phyloP scores from a whole-genome alignment of 495 filamentous ascomycete genomes.

The Hypoxylon lienhwacheense region DNA sequence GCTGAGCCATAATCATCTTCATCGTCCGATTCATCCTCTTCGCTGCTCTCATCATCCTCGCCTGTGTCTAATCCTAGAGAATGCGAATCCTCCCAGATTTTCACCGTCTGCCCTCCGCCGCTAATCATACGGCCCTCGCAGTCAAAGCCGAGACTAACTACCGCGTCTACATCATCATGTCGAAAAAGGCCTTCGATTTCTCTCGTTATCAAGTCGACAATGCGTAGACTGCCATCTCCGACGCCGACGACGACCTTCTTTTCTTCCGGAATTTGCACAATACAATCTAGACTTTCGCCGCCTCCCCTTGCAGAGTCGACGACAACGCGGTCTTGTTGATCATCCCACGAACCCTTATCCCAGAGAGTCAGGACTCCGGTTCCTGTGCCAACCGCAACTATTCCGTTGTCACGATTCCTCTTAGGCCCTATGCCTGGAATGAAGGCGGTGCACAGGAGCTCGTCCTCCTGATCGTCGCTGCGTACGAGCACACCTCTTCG shows the following conservation, averaged over 20 bases:
- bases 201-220: conserved; percentile 48
- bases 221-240: conserved; percentile 65
- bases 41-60: conserved; percentile 40
- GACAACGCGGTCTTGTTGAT: conserved; percentile 85
- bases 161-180: conserved; percentile 84
- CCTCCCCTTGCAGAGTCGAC: conserved; percentile 63
- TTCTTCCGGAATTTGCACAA: conserved; percentile 67
- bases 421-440: conserved; percentile 65
- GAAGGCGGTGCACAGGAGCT: conserved; percentile 76
- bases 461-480: conserved; percentile 93
- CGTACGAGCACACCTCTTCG: conserved; percentile 77
- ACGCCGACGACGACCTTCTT: conserved; percentile 75
- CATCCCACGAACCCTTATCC: conserved; percentile 92
- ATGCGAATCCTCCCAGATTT: conserved; percentile 74
- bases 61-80: conserved; percentile 46
- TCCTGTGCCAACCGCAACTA: conserved; percentile 77
- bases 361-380: conserved; percentile 84
- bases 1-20: conserved; percentile 46
- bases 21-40: conserved; percentile 29
- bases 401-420: conserved; percentile 66
- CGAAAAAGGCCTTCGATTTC: conserved; percentile 55
- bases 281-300: conserved; percentile 69
- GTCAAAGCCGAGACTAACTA: conserved; percentile 78
- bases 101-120: conserved; percentile 78
- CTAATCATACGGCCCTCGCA: conserved; percentile 81